Conservation (phyloP, 2,329 filamentous ascomycete genomes). For the Amauroascus niger region DNA sequence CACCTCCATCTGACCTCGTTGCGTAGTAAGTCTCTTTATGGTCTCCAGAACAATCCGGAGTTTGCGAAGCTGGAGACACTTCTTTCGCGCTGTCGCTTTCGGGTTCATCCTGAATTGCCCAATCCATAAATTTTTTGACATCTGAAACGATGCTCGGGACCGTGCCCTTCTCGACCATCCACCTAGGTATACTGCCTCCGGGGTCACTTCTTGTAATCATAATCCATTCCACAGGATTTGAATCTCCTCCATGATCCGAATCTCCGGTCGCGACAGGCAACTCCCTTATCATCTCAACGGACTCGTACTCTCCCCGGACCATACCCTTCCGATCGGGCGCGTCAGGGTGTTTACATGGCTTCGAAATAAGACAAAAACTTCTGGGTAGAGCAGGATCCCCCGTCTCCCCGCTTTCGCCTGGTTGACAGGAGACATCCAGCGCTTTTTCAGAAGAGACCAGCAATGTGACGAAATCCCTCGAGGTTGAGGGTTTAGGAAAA, state of each 20-base stretch:
- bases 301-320: slow-evolving; percentile 80
- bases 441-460: slow-evolving; percentile 53
- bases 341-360: slow-evolving; percentile 68
- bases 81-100: background rate
- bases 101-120: slow-evolving; percentile 48
- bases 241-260: slow-evolving; percentile 29
- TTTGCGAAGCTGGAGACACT: background rate
- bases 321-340: slow-evolving; percentile 61
- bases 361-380: slow-evolving; percentile 80
- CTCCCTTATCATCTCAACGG: slow-evolving; percentile 82
- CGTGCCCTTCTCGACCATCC: slow-evolving; percentile 84
- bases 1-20: background rate
- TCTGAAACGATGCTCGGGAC: slow-evolving; percentile 70
- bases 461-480: slow-evolving; percentile 77
- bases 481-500: slow-evolving; percentile 79
- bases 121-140: slow-evolving; percentile 70
- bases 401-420: slow-evolving; percentile 19
- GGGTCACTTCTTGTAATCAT: slow-evolving; percentile 88
- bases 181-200: slow-evolving; percentile 76
- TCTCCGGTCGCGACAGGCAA: slow-evolving; percentile 42
- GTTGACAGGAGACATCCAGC: slow-evolving; percentile 28
- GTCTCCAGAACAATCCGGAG: no score
- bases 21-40: background rate
- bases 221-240: slow-evolving; percentile 72
- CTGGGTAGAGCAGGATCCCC: slow-evolving; percentile 38